phyloP scores from a whole-genome alignment of 208 protist species.

The Crithidia expoeki region DNA sequence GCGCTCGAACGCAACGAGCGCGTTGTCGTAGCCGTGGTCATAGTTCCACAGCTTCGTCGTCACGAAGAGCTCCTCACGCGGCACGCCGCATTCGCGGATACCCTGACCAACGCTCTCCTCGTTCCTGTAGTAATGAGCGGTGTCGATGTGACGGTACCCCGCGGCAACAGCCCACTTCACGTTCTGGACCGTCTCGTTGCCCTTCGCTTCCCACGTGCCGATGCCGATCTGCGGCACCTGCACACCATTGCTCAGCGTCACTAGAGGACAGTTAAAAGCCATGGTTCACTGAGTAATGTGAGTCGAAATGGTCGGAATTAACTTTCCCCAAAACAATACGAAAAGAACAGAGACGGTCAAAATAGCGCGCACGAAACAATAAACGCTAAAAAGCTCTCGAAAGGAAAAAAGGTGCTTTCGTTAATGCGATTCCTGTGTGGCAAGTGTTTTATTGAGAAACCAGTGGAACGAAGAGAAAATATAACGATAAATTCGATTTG shows the following conservation, averaged over 20 bases:
- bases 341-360: no score
- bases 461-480: no score
- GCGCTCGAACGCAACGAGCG: constrained; percentile 59
- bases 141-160: constrained; percentile 92
- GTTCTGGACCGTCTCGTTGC: constrained; percentile 43
- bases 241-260: constrained; percentile 67
- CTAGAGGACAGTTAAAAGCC: constrained; percentile 26
- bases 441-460: no score
- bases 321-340: no score
- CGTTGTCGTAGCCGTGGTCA: constrained; percentile 57
- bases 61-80: constrained; percentile 88
- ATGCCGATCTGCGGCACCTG: constrained; percentile 56
- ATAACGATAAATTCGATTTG: no score
- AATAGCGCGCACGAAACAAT: no score
- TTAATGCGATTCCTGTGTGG: no score
- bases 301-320: no score
- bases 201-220: constrained; percentile 66
- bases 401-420: no score
- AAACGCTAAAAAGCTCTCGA: no score
- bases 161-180: constrained; percentile 56
- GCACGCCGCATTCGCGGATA: constrained; percentile 55
- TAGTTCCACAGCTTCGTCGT: constrained; percentile 87
- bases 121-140: constrained; percentile 85
- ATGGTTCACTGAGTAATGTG: no score
- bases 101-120: constrained; percentile 81